A percentile compares a stretch with the other conserved stretches of the same genome.
phyloP scores from a whole-genome alignment of 1,284 basidiomycete genomes.

The Trametes sp. region DNA sequence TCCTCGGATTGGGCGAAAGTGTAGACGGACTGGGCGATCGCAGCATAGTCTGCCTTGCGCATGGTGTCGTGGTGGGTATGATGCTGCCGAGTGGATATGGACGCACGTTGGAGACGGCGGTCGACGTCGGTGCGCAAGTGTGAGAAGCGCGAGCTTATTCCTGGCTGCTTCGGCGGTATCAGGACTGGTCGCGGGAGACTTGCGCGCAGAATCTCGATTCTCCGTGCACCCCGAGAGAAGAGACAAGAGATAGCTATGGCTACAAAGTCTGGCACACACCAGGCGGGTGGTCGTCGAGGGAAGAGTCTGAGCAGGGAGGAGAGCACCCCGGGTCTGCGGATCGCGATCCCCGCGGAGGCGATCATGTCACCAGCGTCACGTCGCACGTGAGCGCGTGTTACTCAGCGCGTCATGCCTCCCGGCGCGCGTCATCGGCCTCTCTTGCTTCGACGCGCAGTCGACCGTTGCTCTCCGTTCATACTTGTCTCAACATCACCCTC shows the following conservation, averaged over 20 bases:
- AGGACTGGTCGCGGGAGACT: too few species aligned
- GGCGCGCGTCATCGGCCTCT: neutral
- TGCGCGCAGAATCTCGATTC: too few species aligned
- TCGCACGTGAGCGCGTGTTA: conserved; percentile 3
- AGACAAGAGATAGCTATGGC: neutral
- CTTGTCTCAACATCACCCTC: too few species aligned
- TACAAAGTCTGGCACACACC: neutral
- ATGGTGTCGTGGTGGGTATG: conserved; percentile 12
- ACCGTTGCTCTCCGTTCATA: too few species aligned
- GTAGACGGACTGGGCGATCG: conserved; percentile 64
- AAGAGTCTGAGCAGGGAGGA: neutral
- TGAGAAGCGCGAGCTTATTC: neutral
- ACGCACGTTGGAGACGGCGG: neutral
- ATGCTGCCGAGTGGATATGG: neutral
- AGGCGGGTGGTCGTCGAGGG: neutral
- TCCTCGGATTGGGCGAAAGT: conserved; percentile 55
- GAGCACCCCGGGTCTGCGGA: neutral
- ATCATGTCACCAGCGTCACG: conserved; percentile 1
- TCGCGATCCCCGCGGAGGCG: neutral
- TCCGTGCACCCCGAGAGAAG: too few species aligned
- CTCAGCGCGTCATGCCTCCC: neutral
- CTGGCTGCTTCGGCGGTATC: too few species aligned
- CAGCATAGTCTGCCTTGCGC: conserved; percentile 35
- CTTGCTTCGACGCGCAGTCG: too few species aligned
- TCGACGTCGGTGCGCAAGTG: neutral